A percentile compares a stretch with the other conserved stretches of the same genome.
Evolutionary conservation across 1,139 yeast species (phyloP).

Genomic region (Pneumocystis carinii): DNA sequence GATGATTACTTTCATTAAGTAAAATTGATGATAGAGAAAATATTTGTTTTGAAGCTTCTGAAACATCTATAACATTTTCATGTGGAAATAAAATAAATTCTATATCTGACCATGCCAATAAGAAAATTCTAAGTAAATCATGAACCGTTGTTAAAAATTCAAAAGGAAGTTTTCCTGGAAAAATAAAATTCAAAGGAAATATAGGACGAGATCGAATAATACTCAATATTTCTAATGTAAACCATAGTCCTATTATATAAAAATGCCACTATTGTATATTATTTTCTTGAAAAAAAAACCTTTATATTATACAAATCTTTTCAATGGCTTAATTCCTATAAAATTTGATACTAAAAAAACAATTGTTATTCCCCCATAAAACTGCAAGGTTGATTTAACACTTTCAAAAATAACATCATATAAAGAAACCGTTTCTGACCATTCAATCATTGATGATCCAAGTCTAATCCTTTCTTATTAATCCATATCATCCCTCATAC

Average conservation of each 20-base stretch:
- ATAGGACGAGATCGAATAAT: not conserved
- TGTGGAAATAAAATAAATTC: not conserved
- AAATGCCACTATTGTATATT: not conserved
- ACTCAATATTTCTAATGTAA: not conserved
- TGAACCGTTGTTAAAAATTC: not conserved
- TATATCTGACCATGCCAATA: not conserved
- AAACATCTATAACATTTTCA: not conserved
- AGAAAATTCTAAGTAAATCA: not conserved
- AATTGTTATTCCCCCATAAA: conserved; percentile 16
- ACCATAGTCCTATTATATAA: not conserved
- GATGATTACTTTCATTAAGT: not conserved
- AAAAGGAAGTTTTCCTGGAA: not conserved
- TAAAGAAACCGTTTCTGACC: conserved; percentile 11
- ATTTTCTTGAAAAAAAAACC: not conserved
- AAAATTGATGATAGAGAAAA: not conserved
- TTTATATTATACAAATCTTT: not conserved
- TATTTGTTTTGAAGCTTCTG: not conserved
- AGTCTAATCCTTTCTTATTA: not conserved
- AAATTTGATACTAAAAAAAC: conserved; percentile 15
- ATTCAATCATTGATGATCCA: conserved; percentile 16
- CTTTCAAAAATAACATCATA: conserved; percentile 11
- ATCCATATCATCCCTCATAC: too few relatives aligned
- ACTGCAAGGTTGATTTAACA: conserved; percentile 12
- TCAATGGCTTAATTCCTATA: conserved; percentile 15
- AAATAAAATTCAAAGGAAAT: not conserved